phyloP scores from a whole-genome alignment of 1,284 basidiomycete genomes.

The Cutaneotrichosporon sp. region DNA sequence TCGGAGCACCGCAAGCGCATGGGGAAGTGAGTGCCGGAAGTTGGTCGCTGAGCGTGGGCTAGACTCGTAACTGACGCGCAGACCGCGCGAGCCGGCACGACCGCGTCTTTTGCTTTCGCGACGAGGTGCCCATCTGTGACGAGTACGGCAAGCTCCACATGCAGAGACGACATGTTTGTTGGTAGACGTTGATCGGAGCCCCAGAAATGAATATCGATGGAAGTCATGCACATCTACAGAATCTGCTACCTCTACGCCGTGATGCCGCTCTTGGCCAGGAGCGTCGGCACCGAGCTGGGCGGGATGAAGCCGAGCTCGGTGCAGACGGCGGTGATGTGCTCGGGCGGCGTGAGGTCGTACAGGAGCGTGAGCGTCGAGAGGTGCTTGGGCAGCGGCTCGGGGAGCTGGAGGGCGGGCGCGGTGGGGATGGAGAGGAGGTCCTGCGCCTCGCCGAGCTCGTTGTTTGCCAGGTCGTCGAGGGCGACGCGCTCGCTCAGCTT shows the following conservation, averaged over 20 bases:
- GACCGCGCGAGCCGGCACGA: no score
- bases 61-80: no score
- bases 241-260: no score
- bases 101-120: no score
- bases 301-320: conserved; percentile 87
- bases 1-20: no score
- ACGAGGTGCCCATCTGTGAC: no score
- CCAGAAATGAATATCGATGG: no score
- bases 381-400: conserved; percentile 28
- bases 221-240: conserved; percentile 7
- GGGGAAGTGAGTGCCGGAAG: no score
- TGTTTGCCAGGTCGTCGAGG: conserved; percentile 92
- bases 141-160: no score
- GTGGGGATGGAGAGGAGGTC: conserved; percentile 31
- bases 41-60: no score
- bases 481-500: conserved; percentile 94
- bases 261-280: conserved; percentile 43
- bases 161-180: no score
- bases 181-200: no score
- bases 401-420: conserved; percentile 22
- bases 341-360: conserved; percentile 88
- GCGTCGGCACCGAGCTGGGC: conserved; percentile 61
- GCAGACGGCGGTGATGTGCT: conserved; percentile 89
- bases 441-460: conserved; percentile 74
- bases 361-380: conserved; percentile 77